These are phyloP conservation scores for Xylaria telfairii DNA, from an alignment of 495 filamentous ascomycete genomes.

Conservation along the genomic window DNA sequence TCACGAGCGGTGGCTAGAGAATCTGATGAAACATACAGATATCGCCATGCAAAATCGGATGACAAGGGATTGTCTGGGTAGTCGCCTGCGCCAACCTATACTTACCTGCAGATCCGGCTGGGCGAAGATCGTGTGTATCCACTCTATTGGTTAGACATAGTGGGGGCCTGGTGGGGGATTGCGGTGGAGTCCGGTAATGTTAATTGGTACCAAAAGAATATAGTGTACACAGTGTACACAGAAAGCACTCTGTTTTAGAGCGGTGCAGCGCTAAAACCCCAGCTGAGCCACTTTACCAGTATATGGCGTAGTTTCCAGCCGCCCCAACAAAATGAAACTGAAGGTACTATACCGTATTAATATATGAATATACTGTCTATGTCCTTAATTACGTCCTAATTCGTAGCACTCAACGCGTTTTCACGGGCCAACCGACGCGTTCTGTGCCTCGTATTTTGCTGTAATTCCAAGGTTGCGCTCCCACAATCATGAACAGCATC, in stretches of 20 bases:
- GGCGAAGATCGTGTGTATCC: neutral
- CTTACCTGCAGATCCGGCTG: neutral
- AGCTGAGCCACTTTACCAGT: neutral
- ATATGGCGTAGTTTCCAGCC: neutral
- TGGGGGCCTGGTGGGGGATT: neutral
- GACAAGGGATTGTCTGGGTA: neutral
- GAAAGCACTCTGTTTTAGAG: neutral
- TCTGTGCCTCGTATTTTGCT: neutral
- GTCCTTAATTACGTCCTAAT: neutral
- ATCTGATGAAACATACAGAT: neutral
- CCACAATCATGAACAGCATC: neutral
- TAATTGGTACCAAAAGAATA: neutral
- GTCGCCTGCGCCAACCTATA: neutral
- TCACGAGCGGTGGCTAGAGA: conserved; percentile 3
- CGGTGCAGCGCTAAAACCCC: neutral
- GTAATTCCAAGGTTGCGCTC: too few relatives aligned
- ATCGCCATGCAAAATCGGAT: neutral
- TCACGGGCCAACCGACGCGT: conserved; percentile 6
- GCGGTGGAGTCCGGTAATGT: neutral
- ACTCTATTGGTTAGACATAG: neutral
- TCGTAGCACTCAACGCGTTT: conserved; percentile 12
- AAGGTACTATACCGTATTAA: neutral
- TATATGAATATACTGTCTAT: neutral
- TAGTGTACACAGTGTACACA: neutral
- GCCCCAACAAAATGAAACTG: too few relatives aligned